phyloP scores from a whole-genome alignment of 805 yeast genomes.

The Blastobotrys attinorum region DNA sequence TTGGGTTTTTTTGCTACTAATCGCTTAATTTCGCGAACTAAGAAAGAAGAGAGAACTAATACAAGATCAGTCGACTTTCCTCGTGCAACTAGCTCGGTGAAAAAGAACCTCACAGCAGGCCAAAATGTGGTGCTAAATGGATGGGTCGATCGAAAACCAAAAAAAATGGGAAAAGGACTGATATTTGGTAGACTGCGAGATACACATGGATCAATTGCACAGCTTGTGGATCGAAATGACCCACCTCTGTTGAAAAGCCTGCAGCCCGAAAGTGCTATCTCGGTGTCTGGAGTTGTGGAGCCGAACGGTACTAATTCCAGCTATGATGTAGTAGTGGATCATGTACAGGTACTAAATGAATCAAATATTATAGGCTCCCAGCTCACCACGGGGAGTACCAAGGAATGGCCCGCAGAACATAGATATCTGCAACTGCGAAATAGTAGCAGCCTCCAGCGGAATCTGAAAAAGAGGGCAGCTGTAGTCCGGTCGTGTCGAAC shows the following conservation, averaged over 20 bases:
- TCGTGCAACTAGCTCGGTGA: background rate
- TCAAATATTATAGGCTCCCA: conserved; percentile 63
- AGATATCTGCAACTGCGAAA: conserved; percentile 73
- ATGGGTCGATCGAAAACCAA: conserved; percentile 74
- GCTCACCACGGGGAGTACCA: conserved; percentile 49
- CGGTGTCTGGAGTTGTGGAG: conserved; percentile 50
- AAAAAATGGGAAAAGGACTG: conserved; percentile 53
- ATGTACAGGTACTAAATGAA: conserved; percentile 50
- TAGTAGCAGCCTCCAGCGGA: conserved; percentile 21
- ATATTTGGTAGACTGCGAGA: conserved; percentile 76
- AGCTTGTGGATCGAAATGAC: conserved; percentile 40
- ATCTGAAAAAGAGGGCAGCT: conserved; percentile 28
- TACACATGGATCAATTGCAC: conserved; percentile 55
- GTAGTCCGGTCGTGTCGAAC: conserved; percentile 31
- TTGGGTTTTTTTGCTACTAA: background rate
- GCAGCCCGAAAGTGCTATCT: conserved; percentile 70
- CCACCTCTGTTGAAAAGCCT: conserved; percentile 36
- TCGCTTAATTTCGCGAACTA: no score
- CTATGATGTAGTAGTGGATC: conserved; percentile 53
- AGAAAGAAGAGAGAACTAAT: background rate
- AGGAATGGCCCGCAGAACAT: conserved; percentile 67
- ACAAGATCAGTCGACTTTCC: background rate
- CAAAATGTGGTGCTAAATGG: conserved; percentile 52
- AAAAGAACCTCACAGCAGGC: background rate
- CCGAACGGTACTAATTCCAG: conserved; percentile 15